phyloP scores from a whole-genome alignment of 331 rosid genomes.

The Telfairia occidentalis region DNA sequence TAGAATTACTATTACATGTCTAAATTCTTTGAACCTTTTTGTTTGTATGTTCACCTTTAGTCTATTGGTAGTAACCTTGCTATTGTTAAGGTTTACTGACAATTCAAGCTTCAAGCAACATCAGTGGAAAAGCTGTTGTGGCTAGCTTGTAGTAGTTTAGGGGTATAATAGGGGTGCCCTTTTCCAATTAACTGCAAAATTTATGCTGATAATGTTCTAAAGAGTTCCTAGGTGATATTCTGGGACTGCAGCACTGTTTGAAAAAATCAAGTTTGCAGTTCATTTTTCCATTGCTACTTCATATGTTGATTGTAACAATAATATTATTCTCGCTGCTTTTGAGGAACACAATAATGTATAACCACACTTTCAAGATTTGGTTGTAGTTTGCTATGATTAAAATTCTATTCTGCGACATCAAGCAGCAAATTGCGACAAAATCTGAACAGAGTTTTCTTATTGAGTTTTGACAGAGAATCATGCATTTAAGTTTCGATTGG shows the following conservation, averaged over 20 bases:
- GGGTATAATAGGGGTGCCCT: not conserved
- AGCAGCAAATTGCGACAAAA: not conserved
- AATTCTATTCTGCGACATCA: not conserved
- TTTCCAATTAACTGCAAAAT: not conserved
- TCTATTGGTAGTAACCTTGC: not conserved
- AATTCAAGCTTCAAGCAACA: not conserved
- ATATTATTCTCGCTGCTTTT: not conserved
- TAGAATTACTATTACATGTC: not conserved
- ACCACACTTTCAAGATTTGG: not conserved
- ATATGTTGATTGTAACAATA: not conserved
- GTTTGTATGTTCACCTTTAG: not conserved
- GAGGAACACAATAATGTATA: not conserved
- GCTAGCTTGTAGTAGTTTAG: not conserved
- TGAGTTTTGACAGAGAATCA: slow-evolving; percentile 46
- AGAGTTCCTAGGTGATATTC: too few species aligned
- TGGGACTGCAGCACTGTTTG: not conserved
- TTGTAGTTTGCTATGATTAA: not conserved
- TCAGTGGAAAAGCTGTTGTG: not conserved
- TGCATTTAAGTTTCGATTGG: slow-evolving; percentile 84
- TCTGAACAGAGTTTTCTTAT: slow-evolving; percentile 12
- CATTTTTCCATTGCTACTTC: not conserved
- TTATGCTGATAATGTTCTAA: too few species aligned
- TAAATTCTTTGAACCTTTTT: not conserved
- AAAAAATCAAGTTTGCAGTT: not conserved
- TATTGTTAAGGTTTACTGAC: not conserved